phyloP scores from a whole-genome alignment of 441 rosid species.

The Populus hybrid region DNA sequence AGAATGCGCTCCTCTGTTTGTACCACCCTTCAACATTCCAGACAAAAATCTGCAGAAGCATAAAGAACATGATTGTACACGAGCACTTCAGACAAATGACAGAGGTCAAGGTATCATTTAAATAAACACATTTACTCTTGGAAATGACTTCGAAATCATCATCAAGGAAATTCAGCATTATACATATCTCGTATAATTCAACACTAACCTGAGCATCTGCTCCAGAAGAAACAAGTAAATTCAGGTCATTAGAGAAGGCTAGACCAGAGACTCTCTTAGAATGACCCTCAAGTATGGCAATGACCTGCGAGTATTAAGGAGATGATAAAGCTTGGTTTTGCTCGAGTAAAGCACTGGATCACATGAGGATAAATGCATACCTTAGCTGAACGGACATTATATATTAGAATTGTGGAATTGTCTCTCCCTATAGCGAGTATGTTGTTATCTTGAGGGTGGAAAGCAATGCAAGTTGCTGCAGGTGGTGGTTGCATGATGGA shows the following conservation, averaged over 20 bases:
- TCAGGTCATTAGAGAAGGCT: conserved; percentile 46
- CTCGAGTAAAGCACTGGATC: not conserved
- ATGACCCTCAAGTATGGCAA: conserved; percentile 50
- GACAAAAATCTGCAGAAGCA: conserved; percentile 34
- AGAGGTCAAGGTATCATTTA: not conserved
- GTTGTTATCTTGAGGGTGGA: conserved; percentile 65
- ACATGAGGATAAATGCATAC: conserved; percentile 26
- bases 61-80: not conserved
- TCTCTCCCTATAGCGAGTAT: conserved; percentile 61
- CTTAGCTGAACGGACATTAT: conserved; percentile 44
- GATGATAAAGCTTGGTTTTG: not conserved
- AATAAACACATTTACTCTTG: not conserved
- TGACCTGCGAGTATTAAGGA: conserved; percentile 30
- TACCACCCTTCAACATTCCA: conserved; percentile 51
- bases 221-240: conserved; percentile 52
- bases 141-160: not conserved
- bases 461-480: conserved; percentile 53
- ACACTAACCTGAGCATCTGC: conserved; percentile 53
- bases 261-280: conserved; percentile 44
- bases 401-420: conserved; percentile 47
- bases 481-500: conserved; percentile 49
- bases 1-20: conserved; percentile 28
- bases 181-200: not conserved
- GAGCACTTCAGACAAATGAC: not conserved
- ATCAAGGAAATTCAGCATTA: not conserved